These are phyloP conservation scores for Leccinum imitatum DNA, from an alignment of 768 basidiomycete species.

Conservation along the genomic window DNA sequence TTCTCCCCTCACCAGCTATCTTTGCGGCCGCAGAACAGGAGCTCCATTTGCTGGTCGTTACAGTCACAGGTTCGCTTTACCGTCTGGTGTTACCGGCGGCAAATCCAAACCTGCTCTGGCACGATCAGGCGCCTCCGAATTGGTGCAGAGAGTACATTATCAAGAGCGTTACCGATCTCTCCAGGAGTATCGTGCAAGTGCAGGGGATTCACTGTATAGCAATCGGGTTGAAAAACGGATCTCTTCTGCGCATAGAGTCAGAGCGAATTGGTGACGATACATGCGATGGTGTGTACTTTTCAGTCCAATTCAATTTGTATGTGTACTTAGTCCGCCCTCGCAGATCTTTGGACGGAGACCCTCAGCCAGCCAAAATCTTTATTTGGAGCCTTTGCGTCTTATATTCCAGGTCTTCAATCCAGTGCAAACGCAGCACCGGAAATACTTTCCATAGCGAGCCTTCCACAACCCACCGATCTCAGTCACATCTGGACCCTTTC, in stretches of 20 bases:
- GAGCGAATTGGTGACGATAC: conserved; percentile 52
- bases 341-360: conserved; percentile 74
- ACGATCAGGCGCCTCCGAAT: conserved; percentile 48
- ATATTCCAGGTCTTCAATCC: conserved; percentile 55
- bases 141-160: conserved; percentile 71
- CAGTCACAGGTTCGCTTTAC: conserved; percentile 68
- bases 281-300: conserved; percentile 39
- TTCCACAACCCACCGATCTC: conserved; percentile 75
- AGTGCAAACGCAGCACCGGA: conserved; percentile 49
- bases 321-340: conserved; percentile 12
- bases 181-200: conserved; percentile 54
- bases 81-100: conserved; percentile 65
- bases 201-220: conserved; percentile 68
- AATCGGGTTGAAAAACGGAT: conserved; percentile 60
- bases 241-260: conserved; percentile 68
- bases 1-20: conserved; percentile 65
- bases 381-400: conserved; percentile 63
- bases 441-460: conserved; percentile 69
- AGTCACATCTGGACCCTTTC: conserved; percentile 82
- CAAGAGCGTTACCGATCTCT: conserved; percentile 46
- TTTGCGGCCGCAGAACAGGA: conserved; percentile 47
- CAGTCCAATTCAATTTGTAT: conserved; percentile 4
- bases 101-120: conserved; percentile 56
- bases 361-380: conserved; percentile 65
- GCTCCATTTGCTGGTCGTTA: conserved; percentile 72